Conservation (phyloP, 2,329 filamentous ascomycete species). For the Fusarium lateritium region DNA sequence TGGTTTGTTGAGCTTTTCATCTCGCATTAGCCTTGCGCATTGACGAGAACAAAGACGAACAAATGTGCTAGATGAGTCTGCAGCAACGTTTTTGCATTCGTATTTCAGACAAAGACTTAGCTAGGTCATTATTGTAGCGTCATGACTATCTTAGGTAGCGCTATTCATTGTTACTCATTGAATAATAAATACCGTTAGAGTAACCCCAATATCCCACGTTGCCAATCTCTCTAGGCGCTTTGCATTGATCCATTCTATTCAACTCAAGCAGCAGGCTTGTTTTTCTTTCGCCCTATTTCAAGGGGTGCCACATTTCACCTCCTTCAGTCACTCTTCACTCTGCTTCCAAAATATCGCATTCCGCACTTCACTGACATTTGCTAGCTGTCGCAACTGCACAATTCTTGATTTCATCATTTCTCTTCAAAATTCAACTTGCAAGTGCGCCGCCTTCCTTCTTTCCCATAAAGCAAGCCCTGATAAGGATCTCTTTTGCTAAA, state of each 20-base stretch:
- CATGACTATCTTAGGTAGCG: neutral
- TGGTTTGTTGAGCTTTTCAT: neutral
- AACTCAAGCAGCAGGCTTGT: neutral
- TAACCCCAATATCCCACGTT: neutral
- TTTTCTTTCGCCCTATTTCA: neutral
- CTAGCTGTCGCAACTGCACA: neutral
- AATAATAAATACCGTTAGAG: constrained; percentile 3
- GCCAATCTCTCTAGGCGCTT: neutral
- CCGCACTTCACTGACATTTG: neutral
- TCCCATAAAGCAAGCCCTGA: neutral
- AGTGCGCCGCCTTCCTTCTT: no score
- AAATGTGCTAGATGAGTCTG: neutral
- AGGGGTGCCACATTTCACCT: neutral
- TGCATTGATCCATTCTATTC: neutral
- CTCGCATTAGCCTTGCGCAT: neutral
- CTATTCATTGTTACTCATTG: neutral
- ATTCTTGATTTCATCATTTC: neutral
- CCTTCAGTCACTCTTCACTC: no score
- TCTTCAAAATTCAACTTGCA: neutral
- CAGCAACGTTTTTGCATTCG: neutral
- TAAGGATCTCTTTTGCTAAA: neutral
- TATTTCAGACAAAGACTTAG: neutral
- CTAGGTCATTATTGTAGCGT: neutral
- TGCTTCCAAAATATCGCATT: neutral
- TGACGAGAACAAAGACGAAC: constrained; percentile 14